phyloP scores from a whole-genome alignment of 2,329 filamentous ascomycete genomes.

The Penicillium sp. region DNA sequence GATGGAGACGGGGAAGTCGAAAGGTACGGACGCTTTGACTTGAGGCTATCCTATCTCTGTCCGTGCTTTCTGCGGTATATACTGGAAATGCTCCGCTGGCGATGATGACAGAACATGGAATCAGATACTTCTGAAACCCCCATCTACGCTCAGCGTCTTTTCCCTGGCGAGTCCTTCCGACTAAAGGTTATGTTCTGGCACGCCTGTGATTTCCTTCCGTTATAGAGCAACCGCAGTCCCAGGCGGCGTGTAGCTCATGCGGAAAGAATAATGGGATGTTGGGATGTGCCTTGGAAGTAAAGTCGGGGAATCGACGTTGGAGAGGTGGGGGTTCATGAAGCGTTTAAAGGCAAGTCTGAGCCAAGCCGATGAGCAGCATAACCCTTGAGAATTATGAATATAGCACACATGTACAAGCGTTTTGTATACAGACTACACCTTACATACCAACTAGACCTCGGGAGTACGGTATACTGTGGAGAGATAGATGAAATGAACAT shows the following conservation, averaged over 20 bases:
- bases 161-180: background rate
- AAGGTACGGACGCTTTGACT: conserved; percentile 63
- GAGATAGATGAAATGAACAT: background rate
- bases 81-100: conserved; percentile 21
- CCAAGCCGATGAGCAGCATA: conserved; percentile 10
- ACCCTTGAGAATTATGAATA: too few relatives aligned
- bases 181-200: background rate
- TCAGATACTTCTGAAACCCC: conserved; percentile 47
- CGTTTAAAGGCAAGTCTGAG: conserved; percentile 36
- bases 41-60: conserved; percentile 18
- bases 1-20: conserved; percentile 68
- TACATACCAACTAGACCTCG: background rate
- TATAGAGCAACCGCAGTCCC: conserved; percentile 25
- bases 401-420: too few relatives aligned
- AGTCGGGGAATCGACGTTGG: conserved; percentile 1
- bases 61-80: background rate
- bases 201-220: background rate
- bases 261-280: background rate
- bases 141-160: background rate
- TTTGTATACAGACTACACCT: background rate
- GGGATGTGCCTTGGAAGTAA: background rate
- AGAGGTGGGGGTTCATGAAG: conserved; percentile 24
- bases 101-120: conserved; percentile 43
- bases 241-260: conserved; percentile 21
- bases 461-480: too few relatives aligned